These are phyloP conservation scores for Fusarium albosuccineum DNA, from an alignment of 2,329 filamentous ascomycete genomes.

Conservation along the genomic window DNA sequence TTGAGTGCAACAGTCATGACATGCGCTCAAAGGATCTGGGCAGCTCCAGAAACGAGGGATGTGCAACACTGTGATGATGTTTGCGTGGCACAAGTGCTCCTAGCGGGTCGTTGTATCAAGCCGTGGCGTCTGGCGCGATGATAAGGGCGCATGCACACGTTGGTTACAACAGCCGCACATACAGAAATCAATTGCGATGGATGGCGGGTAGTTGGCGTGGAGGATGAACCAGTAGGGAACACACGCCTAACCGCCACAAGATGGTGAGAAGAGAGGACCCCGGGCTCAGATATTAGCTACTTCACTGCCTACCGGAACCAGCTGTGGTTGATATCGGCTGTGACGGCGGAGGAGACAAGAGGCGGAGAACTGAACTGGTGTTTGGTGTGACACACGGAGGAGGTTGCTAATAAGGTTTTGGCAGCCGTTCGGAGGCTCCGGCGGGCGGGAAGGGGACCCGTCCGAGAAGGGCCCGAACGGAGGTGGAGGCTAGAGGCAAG, in stretches of 20 bases:
- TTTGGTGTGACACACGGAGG: slow-evolving; percentile 29
- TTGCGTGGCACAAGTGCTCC: slow-evolving; percentile 42
- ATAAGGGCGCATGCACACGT: slow-evolving; percentile 16
- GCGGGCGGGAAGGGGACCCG: slow-evolving; percentile 35
- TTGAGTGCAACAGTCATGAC: slow-evolving; percentile 31
- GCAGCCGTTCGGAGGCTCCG: slow-evolving; percentile 38
- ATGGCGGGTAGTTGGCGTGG: not conserved
- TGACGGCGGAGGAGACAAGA: slow-evolving; percentile 2
- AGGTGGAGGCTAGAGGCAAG: slow-evolving; percentile 3
- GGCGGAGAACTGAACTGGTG: slow-evolving; percentile 1
- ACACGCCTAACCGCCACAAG: not conserved
- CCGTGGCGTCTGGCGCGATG: not conserved
- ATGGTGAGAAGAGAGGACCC: slow-evolving; percentile 2
- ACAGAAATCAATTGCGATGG: slow-evolving; percentile 2
- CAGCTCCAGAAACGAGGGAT: slow-evolving; percentile 44
- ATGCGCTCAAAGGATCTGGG: slow-evolving; percentile 32
- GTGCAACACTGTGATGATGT: slow-evolving; percentile 40
- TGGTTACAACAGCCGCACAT: slow-evolving; percentile 21
- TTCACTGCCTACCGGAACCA: slow-evolving; percentile 12
- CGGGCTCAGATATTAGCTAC: slow-evolving; percentile 7
- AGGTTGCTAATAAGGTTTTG: slow-evolving; percentile 39
- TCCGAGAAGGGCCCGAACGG: slow-evolving; percentile 39
- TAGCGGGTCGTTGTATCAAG: slow-evolving; percentile 28
- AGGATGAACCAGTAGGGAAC: not conserved
- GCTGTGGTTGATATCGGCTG: slow-evolving; percentile 6